Percentiles rank a stretch among this genome's conserved stretches.
These are phyloP conservation scores for Glomus cerebriforme DNA, from an alignment of 192 early-diverging fungal species.

Conservation along the genomic window DNA sequence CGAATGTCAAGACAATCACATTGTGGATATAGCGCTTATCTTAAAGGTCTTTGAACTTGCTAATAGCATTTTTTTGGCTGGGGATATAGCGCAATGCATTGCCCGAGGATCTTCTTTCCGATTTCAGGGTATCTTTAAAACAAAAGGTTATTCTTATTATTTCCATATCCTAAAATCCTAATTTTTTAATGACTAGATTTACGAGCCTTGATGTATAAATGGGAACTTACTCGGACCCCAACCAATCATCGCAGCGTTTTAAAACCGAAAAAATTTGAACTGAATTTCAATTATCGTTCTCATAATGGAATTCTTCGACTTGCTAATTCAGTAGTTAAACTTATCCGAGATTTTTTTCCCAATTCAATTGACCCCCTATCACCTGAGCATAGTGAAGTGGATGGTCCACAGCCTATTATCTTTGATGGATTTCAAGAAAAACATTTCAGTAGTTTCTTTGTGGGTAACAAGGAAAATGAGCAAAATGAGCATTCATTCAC, in stretches of 20 bases:
- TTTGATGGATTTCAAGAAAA: neutral
- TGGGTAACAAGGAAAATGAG: too few relatives aligned
- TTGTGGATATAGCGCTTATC: constrained; percentile 13
- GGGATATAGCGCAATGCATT: constrained; percentile 28
- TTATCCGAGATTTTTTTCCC: neutral
- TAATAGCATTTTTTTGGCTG: constrained; percentile 19
- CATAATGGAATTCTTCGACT: constrained; percentile 26
- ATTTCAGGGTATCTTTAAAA: constrained; percentile 4
- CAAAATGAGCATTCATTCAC: too few relatives aligned
- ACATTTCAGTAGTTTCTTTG: neutral
- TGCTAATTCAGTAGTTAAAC: constrained; percentile 13
- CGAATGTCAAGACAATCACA: constrained; percentile 25
- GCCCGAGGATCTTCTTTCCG: constrained; percentile 15
- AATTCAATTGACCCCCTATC: neutral
- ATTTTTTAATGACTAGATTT: neutral
- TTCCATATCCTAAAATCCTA: too few relatives aligned
- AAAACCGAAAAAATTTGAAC: constrained; percentile 24
- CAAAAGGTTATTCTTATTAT: neutral
- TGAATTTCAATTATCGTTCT: constrained; percentile 22
- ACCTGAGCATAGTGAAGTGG: constrained; percentile 3
- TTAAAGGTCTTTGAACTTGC: constrained; percentile 6
- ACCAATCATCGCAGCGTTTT: neutral
- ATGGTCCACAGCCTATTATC: neutral
- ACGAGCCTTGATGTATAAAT: constrained; percentile 3
- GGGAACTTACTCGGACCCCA: constrained; percentile 2